These are phyloP conservation scores for Mollisiaceae sp. DNA, from an alignment of 2,329 filamentous ascomycete species.

Conservation along the genomic window DNA sequence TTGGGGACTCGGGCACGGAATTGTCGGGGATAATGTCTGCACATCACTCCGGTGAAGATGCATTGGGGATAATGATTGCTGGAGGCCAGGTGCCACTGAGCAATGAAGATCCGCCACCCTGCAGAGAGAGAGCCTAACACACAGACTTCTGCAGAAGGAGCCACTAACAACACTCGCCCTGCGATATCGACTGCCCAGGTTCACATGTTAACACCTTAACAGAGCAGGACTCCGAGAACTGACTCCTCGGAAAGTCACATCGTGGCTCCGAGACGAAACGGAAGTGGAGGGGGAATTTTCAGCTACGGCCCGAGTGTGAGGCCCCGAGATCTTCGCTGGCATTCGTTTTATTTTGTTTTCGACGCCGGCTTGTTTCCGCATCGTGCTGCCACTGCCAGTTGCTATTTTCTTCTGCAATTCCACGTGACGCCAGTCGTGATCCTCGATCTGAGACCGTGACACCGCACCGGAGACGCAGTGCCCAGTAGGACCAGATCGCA, in stretches of 20 bases:
- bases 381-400: background rate
- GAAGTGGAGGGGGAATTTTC: too few species aligned
- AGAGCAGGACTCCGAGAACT: background rate
- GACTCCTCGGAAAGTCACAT: background rate
- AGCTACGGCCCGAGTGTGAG: background rate
- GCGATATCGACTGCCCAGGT: background rate
- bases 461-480: slow-evolving; percentile 6
- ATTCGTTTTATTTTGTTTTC: background rate
- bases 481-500: background rate
- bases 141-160: background rate
- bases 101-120: background rate
- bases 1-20: background rate
- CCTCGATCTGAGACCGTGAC: slow-evolving; percentile 8
- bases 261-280: background rate
- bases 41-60: background rate
- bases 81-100: background rate
- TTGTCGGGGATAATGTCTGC: background rate
- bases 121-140: background rate
- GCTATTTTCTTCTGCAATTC: background rate
- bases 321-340: background rate
- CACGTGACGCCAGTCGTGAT: slow-evolving; percentile 3
- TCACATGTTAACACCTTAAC: background rate
- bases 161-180: background rate
- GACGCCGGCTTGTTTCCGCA: background rate
- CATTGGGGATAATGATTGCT: too few species aligned